phyloP scores from a whole-genome alignment of 805 yeast species.

The Jamesozyma hellenica region DNA sequence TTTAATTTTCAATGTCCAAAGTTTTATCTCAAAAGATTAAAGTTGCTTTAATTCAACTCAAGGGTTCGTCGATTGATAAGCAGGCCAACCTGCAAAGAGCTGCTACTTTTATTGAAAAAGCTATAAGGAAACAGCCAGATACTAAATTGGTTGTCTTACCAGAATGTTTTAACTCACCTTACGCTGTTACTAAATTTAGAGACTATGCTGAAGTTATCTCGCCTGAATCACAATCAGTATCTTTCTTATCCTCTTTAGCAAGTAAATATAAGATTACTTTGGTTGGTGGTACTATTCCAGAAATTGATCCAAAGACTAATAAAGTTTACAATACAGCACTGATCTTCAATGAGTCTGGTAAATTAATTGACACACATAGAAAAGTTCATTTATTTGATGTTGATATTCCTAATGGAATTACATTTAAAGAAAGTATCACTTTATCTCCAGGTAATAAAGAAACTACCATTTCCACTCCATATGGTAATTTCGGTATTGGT shows the following conservation, averaged over 20 bases:
- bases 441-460: conserved; percentile 74
- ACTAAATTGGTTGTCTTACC: conserved; percentile 79
- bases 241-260: conserved; percentile 58
- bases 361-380: conserved; percentile 76
- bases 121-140: conserved; percentile 45
- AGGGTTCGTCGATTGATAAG: conserved; percentile 61
- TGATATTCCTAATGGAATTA: conserved; percentile 82
- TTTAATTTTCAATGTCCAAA: conserved; percentile 6
- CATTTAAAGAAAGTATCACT: conserved; percentile 72
- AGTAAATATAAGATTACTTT: conserved; percentile 48
- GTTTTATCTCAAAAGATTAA: conserved; percentile 42
- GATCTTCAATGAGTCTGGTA: conserved; percentile 63
- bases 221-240: conserved; percentile 41
- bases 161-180: conserved; percentile 95
- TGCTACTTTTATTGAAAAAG: conserved; percentile 50
- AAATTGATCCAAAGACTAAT: conserved; percentile 44
- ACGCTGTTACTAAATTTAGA: conserved; percentile 75
- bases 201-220: conserved; percentile 87
- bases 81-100: conserved; percentile 66
- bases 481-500: conserved; percentile 58
- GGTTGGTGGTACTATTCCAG: conserved; percentile 92
- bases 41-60: conserved; percentile 79
- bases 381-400: conserved; percentile 88
- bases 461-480: conserved; percentile 40
- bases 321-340: conserved; percentile 64